Base-by-base conservation (phyloP, 495 filamentous ascomycete species). In the Talaromyces ruber region DNA sequence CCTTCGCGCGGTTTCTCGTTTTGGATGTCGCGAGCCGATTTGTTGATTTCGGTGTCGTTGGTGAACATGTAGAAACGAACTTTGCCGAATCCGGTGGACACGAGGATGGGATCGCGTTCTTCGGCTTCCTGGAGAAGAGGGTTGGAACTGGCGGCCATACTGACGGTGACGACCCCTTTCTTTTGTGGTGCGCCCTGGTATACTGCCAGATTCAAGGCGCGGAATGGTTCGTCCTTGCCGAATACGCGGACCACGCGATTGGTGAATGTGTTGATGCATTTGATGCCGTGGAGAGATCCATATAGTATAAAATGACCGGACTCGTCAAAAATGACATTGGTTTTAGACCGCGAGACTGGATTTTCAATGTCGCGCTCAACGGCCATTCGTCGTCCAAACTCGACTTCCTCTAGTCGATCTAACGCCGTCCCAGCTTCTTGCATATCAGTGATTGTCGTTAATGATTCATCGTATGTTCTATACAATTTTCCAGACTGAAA, bases 1-100 rank as follows among this genome's bases (percentile, higher is more conserved):
- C 68, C 28, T 32, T 78, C 67, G 2, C 76, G 81, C 5, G 93
- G 94, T 65, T 93, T 94, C 76, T 99, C 94, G 73, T 98, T 98
- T 65, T 96, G 92, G 24, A 98, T 79, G 70, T 98, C 94, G 64
- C 94, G 88, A 29, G 87, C 86, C 9, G 89, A 88, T 71, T 94
- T 96, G 62, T 86, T 88, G 62, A 95, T 82, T 4, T 92, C 84
- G 18, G 86, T 83, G 21, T 95, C 90, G 73, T 96, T 96, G 59
- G 90, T 96, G 75, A 96, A 99, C 82, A 97, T 90, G 81, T 98
- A 99, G 79, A 99, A 99, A 57, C 94, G 89, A 32, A 90, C 84
- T 72, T 97, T 99, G 64, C 86, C 89, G 25, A 87, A 86, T 1
- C 89, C 93, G 0, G 93, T 97, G 37, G 82, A 80, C 47, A 95